These are phyloP conservation scores for Silybum marianum DNA, from an alignment of 129 eudicot genomes.

Conservation along the genomic window DNA sequence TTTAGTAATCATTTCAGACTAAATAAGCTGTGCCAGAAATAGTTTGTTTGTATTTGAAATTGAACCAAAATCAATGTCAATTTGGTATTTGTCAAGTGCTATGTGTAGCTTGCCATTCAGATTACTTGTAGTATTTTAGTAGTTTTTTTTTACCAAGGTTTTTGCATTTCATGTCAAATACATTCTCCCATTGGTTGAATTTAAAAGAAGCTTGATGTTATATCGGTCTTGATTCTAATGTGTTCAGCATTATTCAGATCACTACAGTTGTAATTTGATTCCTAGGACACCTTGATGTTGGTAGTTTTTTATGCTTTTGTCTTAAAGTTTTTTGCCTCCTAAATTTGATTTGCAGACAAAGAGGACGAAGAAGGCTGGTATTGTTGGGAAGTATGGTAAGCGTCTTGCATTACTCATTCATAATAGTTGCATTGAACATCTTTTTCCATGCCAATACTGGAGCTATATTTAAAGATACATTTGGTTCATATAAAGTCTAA, in stretches of 20 bases:
- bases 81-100: background rate
- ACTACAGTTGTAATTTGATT: background rate
- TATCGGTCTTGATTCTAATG: background rate
- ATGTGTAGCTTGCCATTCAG: background rate
- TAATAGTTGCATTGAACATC: background rate
- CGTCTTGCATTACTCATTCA: background rate
- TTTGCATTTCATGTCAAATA: background rate
- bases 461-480: conserved; percentile 4
- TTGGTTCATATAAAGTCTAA: background rate
- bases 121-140: background rate
- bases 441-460: background rate
- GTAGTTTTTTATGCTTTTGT: background rate
- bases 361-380: conserved; percentile 71
- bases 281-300: background rate
- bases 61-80: background rate
- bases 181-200: background rate
- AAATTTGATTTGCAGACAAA: conserved; percentile 44
- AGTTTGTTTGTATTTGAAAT: background rate
- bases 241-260: background rate
- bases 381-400: conserved; percentile 62
- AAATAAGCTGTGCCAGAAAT: background rate
- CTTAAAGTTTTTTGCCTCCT: conserved; percentile 19
- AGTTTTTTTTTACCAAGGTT: background rate
- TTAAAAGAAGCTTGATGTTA: background rate
- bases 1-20: background rate